Conservation (phyloP, 148 eudicot species). For the Nyssa sinensis region DNA sequence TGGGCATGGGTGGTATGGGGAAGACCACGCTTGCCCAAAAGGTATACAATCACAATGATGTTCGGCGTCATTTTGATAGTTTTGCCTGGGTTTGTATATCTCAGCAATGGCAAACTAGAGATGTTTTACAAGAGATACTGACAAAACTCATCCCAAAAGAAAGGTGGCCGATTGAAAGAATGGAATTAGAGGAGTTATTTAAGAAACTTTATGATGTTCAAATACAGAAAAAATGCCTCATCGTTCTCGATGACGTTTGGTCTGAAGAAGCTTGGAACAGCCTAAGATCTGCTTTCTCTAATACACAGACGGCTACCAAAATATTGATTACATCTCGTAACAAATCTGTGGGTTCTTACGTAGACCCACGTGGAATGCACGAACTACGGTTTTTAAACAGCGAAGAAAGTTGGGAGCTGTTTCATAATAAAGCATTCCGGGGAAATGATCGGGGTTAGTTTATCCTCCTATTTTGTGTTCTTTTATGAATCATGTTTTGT, state of each 20-base stretch:
- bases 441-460: too few species aligned
- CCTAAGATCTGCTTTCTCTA: conserved; percentile 25
- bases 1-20: conserved; percentile 21
- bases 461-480: too few species aligned
- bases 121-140: background rate
- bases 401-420: background rate
- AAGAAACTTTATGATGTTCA: background rate
- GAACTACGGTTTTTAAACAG: too few species aligned
- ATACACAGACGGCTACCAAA: conserved; percentile 9
- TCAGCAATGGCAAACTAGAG: background rate
- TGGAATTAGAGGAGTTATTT: background rate
- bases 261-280: conserved; percentile 27
- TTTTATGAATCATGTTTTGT: too few species aligned
- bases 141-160: background rate
- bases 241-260: conserved; percentile 50
- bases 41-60: background rate
- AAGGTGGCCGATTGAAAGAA: background rate
- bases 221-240: conserved; percentile 28
- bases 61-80: background rate
- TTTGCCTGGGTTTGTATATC: conserved; percentile 12
- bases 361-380: background rate
- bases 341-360: background rate
- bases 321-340: background rate
- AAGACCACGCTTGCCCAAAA: background rate
- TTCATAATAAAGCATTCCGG: background rate